These are phyloP conservation scores for Vinca minor DNA, from an alignment of 257 asterid species.

Conservation along the genomic window DNA sequence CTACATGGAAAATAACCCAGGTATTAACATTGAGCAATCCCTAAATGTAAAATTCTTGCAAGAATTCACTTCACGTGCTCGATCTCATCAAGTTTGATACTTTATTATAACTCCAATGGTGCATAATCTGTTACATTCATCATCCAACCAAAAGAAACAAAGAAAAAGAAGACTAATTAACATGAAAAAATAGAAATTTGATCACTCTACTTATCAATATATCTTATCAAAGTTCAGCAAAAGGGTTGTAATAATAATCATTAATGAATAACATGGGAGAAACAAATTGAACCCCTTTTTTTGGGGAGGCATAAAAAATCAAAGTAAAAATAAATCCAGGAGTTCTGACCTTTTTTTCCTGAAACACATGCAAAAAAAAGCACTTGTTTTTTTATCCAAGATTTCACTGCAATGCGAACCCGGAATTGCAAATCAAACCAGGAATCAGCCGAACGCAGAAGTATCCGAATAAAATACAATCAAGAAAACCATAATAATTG, in stretches of 20 bases:
- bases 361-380: slow-evolving; percentile 1
- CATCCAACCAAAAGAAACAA: slow-evolving; percentile 2
- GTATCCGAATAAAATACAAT: neutral
- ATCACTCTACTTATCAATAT: too few species aligned
- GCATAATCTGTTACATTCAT: neutral
- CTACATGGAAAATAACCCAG: neutral
- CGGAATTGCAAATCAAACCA: neutral
- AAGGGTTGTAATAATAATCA: too few species aligned
- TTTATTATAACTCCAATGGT: neutral
- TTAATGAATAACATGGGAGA: neutral
- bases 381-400: neutral
- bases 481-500: neutral
- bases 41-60: neutral
- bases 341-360: neutral
- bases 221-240: too few species aligned
- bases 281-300: neutral
- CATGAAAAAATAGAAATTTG: too few species aligned
- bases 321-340: neutral
- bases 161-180: neutral
- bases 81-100: neutral
- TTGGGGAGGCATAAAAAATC: neutral
- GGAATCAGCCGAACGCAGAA: neutral
- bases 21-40: neutral
- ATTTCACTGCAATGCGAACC: neutral
- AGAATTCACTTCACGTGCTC: slow-evolving; percentile 4